Percentiles rank a stretch among this genome's conserved stretches.
phyloP scores from a whole-genome alignment of 1,139 yeast species.

The Nakaseomyces delphensis region DNA sequence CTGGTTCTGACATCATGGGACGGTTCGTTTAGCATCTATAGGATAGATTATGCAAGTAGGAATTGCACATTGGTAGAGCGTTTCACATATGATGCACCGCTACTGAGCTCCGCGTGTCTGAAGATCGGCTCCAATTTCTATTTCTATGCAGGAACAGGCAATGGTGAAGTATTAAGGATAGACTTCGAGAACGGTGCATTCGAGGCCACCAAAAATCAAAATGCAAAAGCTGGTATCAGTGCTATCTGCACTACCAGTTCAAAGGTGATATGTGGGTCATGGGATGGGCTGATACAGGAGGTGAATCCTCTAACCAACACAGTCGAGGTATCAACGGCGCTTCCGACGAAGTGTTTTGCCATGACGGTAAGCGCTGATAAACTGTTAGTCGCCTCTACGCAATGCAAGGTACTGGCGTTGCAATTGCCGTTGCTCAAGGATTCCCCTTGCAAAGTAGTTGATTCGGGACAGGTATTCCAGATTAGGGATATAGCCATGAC shows the following conservation, averaged over 20 bases:
- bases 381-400: conserved; percentile 49
- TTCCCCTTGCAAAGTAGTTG: conserved; percentile 45
- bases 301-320: conserved; percentile 15
- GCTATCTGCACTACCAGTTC: conserved; percentile 12
- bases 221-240: conserved; percentile 17
- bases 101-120: background rate
- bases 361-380: conserved; percentile 48
- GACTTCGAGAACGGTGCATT: conserved; percentile 18
- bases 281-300: conserved; percentile 28
- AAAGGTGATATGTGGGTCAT: conserved; percentile 22
- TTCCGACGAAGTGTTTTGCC: conserved; percentile 45
- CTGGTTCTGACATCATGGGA: conserved; percentile 28
- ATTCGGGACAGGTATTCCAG: conserved; percentile 68
- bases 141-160: conserved; percentile 25
- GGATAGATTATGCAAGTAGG: conserved; percentile 9
- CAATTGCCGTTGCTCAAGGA: conserved; percentile 52
- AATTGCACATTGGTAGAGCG: conserved; percentile 11
- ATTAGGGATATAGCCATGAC: conserved; percentile 52
- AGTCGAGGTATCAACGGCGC: conserved; percentile 9
- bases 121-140: conserved; percentile 5
- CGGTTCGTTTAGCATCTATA: conserved; percentile 23
- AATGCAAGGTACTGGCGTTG: conserved; percentile 37
- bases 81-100: conserved; percentile 11
- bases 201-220: conserved; percentile 9
- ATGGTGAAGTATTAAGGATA: conserved; percentile 24